Conservation (phyloP, 345 rosid species). For the Populus tremula region DNA sequence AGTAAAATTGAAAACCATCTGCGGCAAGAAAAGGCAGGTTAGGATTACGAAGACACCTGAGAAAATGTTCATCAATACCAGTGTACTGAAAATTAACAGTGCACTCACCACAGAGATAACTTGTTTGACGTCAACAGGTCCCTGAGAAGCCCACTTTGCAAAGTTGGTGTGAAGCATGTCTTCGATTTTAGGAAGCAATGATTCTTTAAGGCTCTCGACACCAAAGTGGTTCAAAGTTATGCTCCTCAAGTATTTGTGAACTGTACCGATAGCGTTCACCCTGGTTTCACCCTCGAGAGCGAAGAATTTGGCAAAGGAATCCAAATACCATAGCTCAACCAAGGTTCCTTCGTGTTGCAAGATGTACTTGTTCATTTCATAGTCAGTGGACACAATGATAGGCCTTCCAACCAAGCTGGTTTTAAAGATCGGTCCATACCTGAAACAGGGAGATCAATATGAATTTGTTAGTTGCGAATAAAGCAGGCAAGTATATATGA, state of each 20-base stretch:
- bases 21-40: background rate
- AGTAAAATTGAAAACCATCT: conserved; percentile 31
- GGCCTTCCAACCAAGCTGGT: background rate
- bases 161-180: conserved; percentile 7
- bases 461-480: background rate
- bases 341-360: conserved; percentile 17
- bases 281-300: conserved; percentile 10
- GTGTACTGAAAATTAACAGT: background rate
- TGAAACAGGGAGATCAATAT: background rate
- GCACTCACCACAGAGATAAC: conserved; percentile 6
- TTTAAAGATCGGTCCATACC: conserved; percentile 24
- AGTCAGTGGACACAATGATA: conserved; percentile 23
- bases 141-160: background rate
- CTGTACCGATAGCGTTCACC: background rate
- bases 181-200: conserved; percentile 20
- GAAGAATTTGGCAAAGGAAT: conserved; percentile 17
- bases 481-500: background rate
- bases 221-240: conserved; percentile 17
- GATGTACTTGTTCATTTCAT: conserved; percentile 21
- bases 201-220: conserved; percentile 14
- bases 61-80: background rate
- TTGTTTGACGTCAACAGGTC: background rate
- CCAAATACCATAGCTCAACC: conserved; percentile 16
- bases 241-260: conserved; percentile 20
- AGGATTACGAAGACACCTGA: background rate